Conservation (phyloP, 805 yeast genomes). For the Schizosaccharomyces osmophilus region DNA sequence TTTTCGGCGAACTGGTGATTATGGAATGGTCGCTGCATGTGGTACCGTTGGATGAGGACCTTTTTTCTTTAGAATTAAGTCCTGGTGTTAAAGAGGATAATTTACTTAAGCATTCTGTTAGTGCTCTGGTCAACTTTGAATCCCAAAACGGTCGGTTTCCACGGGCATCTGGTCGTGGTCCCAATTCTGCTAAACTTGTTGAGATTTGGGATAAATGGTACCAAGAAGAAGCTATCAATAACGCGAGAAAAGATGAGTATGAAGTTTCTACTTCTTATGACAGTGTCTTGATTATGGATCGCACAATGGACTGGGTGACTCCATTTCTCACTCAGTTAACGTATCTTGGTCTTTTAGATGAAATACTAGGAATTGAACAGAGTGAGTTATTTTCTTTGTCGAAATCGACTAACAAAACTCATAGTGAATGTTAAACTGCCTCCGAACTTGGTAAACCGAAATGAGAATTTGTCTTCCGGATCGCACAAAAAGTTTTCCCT, state of each 20-base stretch:
- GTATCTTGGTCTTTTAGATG: conserved; percentile 63
- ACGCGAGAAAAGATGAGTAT: background rate
- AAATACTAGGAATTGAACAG: conserved; percentile 25
- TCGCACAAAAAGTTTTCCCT: conserved; percentile 8
- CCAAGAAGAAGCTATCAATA: background rate
- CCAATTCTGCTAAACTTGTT: background rate
- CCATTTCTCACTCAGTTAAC: conserved; percentile 54
- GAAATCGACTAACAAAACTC: background rate
- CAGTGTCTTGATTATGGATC: conserved; percentile 55
- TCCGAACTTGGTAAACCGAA: background rate
- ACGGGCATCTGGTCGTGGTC: background rate
- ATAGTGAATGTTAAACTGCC: background rate
- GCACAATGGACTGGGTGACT: conserved; percentile 50
- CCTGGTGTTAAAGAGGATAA: conserved; percentile 16
- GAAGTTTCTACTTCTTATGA: conserved; percentile 8
- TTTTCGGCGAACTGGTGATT: conserved; percentile 20
- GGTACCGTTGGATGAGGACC: conserved; percentile 19
- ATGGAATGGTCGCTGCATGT: conserved; percentile 22
- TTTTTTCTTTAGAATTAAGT: conserved; percentile 20
- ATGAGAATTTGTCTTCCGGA: conserved; percentile 3
- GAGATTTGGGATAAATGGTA: background rate
- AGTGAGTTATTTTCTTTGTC: conserved; percentile 7
- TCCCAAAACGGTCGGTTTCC: background rate
- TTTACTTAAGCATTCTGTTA: conserved; percentile 14
- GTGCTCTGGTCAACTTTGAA: background rate